Base-by-base conservation (phyloP, 306 rosid species). In the Amphicarpaea edgeworthii region DNA sequence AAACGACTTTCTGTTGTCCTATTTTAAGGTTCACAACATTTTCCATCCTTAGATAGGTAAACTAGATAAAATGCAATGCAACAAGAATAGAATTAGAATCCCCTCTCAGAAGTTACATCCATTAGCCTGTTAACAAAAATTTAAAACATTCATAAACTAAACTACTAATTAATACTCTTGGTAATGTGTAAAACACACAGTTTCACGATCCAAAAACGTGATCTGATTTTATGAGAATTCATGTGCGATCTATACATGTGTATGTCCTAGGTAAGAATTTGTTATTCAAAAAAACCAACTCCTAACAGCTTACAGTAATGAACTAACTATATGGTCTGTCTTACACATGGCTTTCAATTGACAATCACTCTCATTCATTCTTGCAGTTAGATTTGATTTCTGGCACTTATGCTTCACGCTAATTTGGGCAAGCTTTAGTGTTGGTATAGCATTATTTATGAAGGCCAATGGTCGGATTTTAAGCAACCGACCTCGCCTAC, bases 401-500 rank as follows among this genome's bases (percentile, higher is more conserved):
- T 71, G 87, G 65, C 97, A 93, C 87, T 66, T 90, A 62, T 87
- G 88, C 85, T 81, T 88, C 76, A 89, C 97, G 9, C 17, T 90
- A 20, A 63, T 90, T 70, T 93, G 96, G 96, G 97, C 96, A 70
- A 77, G 90, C 82, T 66, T 88, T 28, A 90, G 97, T 68, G 45
- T 90, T 21, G 96, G 73, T n/a, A 59, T 90, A 63, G 97, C 97
- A 23, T 84, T 88, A 73, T 86, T 88, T 76, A 93, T 88, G 65
- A 84, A 87, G 85, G 92, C 94, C 79, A 93, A 93, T 4, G 97
- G 97, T 41, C 84, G 93, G 68, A 16, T 87, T 55, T 93, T 93
- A 85, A 90, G 97, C 86, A 90, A 87, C 79, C 80, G 97, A 21
- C 96, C 96, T 24, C 88, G 89, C 72, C 86, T 93, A 23, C 90